A percentile compares a stretch with the other conserved stretches of the same genome.
phyloP scores from a whole-genome alignment of 164 flowering plant species.

The Tetracentron sinense region DNA sequence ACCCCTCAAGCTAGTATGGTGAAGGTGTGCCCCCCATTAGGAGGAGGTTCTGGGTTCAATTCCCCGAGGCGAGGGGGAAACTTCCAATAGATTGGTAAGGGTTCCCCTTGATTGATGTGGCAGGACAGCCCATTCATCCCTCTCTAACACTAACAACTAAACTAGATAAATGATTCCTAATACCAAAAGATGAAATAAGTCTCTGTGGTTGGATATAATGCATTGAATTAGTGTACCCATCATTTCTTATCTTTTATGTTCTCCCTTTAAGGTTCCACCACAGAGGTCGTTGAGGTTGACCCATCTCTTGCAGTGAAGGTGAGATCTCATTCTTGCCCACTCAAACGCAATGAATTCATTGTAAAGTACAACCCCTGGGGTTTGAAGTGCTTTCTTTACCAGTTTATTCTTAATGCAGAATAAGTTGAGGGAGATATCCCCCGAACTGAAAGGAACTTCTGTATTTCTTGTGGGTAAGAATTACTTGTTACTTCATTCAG shows the following conservation, averaged over 20 bases:
- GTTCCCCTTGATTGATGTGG: too few species aligned
- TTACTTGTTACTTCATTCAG: background rate
- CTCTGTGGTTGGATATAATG: too few species aligned
- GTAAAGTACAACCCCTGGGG: background rate
- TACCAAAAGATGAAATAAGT: too few species aligned
- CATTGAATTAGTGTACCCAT: background rate
- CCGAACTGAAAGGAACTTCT: slow-evolving; percentile 75
- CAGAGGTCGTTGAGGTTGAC: slow-evolving; percentile 24
- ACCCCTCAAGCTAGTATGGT: too few species aligned
- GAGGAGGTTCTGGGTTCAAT: too few species aligned
- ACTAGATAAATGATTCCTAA: too few species aligned
- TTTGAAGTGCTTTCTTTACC: background rate
- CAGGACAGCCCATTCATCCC: too few species aligned
- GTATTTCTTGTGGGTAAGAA: slow-evolving; percentile 73
- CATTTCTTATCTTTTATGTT: background rate
- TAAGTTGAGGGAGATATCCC: slow-evolving; percentile 51
- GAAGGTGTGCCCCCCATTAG: too few species aligned
- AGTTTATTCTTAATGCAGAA: slow-evolving; percentile 48
- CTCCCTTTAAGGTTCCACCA: slow-evolving; percentile 19
- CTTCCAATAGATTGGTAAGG: too few species aligned
- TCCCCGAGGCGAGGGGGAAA: too few species aligned
- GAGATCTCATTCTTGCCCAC: slow-evolving; percentile 12
- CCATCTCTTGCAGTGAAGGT: slow-evolving; percentile 50
- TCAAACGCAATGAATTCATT: background rate
- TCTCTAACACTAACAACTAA: too few species aligned